Evolutionary conservation across 2,329 filamentous ascomycete genomes (phyloP), one percentile per base, ranked within the genome.

Genomic region (Neofusicoccum laricinum): DNA sequence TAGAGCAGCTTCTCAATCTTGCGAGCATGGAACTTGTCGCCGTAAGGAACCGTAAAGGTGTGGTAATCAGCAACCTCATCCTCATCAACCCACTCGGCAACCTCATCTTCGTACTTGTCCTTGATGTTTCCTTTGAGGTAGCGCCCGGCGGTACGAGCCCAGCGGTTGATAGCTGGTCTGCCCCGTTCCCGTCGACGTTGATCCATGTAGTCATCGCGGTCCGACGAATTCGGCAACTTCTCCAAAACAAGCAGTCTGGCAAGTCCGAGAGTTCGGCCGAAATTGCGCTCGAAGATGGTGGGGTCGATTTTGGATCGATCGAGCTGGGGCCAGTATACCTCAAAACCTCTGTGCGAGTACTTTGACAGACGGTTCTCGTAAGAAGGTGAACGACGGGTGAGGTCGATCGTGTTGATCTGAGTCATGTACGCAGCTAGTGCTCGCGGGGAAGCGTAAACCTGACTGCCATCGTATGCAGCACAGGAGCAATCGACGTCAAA

Each of bases 401-500:
- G 82, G 71, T 96, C 92, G 66, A 96, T 83, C 2, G 88, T 88
- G 70, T 96, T 96, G 72, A 87, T 84, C 76, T 96, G 92, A 0
- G 91, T 94, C 72, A 94, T 88, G 75, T 90, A 94, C 10, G 91
- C 89, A 49, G 86, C 87, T 14, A 96, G 75, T 2, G 92, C 92
- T 64, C 92, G 85, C 1, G 92, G 92, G 2, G 89, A 88, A 25
- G 87, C 87, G 71, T 89, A 96, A 17, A 96, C 91, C 71, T 95
- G 90, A 19, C 85, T 84, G 40, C 92, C 92, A 73, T 95, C 87
- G 69, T 90, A 96, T 2, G 91, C 91, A 25, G 88, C 90, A 66
- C 91, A 91, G 0, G 91, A 90, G 73, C 90, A 93, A 73, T 95
- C 92, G 55, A 96, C 92, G 70, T 96, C 92, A 69, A 96, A 96